These are phyloP conservation scores for Ogataea nitratoaversa DNA, from an alignment of 805 yeast species.

Conservation along the genomic window DNA sequence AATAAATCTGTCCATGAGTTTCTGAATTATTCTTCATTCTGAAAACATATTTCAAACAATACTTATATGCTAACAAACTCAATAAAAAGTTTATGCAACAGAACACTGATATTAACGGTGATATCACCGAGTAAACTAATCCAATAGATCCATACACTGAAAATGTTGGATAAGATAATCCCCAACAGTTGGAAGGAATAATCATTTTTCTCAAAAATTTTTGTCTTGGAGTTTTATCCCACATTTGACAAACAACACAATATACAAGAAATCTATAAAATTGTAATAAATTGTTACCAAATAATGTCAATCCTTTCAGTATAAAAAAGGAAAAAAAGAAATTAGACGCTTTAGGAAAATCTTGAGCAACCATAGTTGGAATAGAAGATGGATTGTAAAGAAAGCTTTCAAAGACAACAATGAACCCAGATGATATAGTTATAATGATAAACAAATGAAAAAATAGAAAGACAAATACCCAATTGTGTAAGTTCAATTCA, in stretches of 20 bases:
- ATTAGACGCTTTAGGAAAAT: slow-evolving; percentile 81
- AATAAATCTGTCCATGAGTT: slow-evolving; percentile 66
- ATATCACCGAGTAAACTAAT: slow-evolving; percentile 69
- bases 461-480: slow-evolving; percentile 75
- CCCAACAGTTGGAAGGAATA: slow-evolving; percentile 61
- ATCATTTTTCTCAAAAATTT: slow-evolving; percentile 41
- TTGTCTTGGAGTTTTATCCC: slow-evolving; percentile 61
- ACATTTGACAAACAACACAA: slow-evolving; percentile 31
- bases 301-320: slow-evolving; percentile 69
- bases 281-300: slow-evolving; percentile 68
- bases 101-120: slow-evolving; percentile 71
- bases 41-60: slow-evolving; percentile 57
- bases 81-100: slow-evolving; percentile 53
- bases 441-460: slow-evolving; percentile 83
- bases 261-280: slow-evolving; percentile 45
- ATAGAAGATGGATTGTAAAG: slow-evolving; percentile 68
- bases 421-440: slow-evolving; percentile 75
- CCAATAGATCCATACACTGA: slow-evolving; percentile 79
- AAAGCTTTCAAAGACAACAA: slow-evolving; percentile 56
- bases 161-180: slow-evolving; percentile 69
- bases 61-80: slow-evolving; percentile 64
- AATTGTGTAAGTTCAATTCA: slow-evolving; percentile 68
- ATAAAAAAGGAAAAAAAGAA: slow-evolving; percentile 78
- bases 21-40: slow-evolving; percentile 51
- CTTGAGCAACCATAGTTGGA: slow-evolving; percentile 67